Evolutionary conservation across 495 filamentous ascomycete genomes (phyloP).

Genomic region (Penicillium lividum): DNA sequence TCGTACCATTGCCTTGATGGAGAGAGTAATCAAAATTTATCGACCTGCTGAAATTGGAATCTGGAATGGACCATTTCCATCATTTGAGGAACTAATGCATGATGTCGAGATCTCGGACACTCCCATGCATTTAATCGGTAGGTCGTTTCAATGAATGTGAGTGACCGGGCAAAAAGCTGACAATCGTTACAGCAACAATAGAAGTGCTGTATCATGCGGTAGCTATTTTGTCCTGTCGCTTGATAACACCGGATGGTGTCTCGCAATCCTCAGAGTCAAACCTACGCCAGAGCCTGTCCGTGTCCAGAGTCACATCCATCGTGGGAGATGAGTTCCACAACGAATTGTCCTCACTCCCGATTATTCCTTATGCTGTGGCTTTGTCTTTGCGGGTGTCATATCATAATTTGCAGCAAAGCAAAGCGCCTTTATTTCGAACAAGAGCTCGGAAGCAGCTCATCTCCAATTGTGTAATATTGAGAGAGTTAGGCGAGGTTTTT

Average conservation of each 20-base stretch:
- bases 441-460: slow-evolving; percentile 7
- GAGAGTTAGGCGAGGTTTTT: slow-evolving; percentile 3
- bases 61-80: slow-evolving; percentile 5
- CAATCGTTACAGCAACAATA: not conserved
- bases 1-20: slow-evolving; percentile 2
- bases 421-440: not conserved
- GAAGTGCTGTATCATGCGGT: slow-evolving; percentile 9
- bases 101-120: slow-evolving; percentile 1
- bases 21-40: slow-evolving; percentile 6
- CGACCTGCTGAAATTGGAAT: not conserved
- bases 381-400: slow-evolving; percentile 4
- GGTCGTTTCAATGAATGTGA: not conserved
- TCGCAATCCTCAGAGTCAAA: slow-evolving; percentile 5
- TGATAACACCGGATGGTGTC: slow-evolving; percentile 3
- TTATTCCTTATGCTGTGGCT: slow-evolving; percentile 7
- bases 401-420: slow-evolving; percentile 7
- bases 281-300: slow-evolving; percentile 5
- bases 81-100: slow-evolving; percentile 11
- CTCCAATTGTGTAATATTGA: not conserved
- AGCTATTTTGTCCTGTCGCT: slow-evolving; percentile 7
- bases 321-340: slow-evolving; percentile 8
- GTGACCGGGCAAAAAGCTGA: not conserved
- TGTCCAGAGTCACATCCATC: slow-evolving; percentile 4
- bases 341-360: slow-evolving; percentile 2
- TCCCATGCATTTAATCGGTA: slow-evolving; percentile 4